Conservation (phyloP, 2,329 filamentous ascomycete species). For the Rutstroemia sp. region DNA sequence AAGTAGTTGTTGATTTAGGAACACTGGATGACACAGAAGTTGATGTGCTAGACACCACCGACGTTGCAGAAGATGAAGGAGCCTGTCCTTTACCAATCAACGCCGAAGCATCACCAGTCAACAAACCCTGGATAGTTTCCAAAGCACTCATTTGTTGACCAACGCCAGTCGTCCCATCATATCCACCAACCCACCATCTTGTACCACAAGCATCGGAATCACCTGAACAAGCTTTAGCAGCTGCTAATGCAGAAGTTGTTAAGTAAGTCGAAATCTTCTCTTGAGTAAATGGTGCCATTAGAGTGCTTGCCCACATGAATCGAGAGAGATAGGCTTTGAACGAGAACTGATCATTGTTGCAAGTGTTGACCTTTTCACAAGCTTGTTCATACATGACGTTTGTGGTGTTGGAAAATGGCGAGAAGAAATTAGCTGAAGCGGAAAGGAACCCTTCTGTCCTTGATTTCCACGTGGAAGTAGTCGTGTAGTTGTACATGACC, state of each 20-base stretch:
- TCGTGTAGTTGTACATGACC: slow-evolving; percentile 54
- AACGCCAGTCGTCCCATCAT: slow-evolving; percentile 47
- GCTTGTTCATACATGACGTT: slow-evolving; percentile 58
- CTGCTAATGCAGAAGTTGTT: slow-evolving; percentile 45
- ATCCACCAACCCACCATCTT: slow-evolving; percentile 52
- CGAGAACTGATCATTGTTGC: slow-evolving; percentile 56
- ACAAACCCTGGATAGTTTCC: slow-evolving; percentile 53
- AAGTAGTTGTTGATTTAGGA: background rate
- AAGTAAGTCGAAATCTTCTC: slow-evolving; percentile 42
- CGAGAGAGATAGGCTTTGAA: slow-evolving; percentile 63
- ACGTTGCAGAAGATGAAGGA: background rate
- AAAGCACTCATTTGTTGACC: slow-evolving; percentile 60
- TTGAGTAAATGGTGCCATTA: slow-evolving; percentile 48
- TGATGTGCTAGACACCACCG: background rate
- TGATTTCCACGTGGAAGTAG: slow-evolving; percentile 44
- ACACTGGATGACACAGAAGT: background rate
- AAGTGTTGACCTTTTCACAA: slow-evolving; percentile 52
- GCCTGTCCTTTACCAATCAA: slow-evolving; percentile 7
- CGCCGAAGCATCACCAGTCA: slow-evolving; percentile 35
- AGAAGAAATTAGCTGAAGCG: slow-evolving; percentile 46
- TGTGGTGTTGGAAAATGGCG: slow-evolving; percentile 42
- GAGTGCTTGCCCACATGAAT: slow-evolving; percentile 52
- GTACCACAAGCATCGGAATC: slow-evolving; percentile 47
- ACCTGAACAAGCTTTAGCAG: slow-evolving; percentile 49
- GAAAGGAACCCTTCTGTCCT: slow-evolving; percentile 45